Evolutionary conservation across 2,329 filamentous ascomycete genomes (phyloP).

Genomic region (Periconia macrospinosa): DNA sequence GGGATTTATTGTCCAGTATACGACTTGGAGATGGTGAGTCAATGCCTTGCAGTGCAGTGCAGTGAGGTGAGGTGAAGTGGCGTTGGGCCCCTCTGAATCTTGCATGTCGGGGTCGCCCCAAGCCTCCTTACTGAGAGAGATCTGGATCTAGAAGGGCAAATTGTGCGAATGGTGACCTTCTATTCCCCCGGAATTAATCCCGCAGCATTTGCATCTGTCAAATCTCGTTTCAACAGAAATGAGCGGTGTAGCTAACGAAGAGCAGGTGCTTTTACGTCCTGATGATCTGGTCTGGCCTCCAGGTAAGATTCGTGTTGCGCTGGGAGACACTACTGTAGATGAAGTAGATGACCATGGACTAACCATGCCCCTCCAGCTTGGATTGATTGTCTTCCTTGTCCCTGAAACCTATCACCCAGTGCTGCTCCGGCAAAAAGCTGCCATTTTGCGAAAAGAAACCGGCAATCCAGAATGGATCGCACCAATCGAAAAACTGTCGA

Average conservation of each 20-base stretch:
- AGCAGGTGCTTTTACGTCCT: slow-evolving; percentile 67
- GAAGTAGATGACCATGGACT: too few species aligned
- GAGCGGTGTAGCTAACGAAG: slow-evolving; percentile 26
- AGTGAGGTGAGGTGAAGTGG: too few species aligned
- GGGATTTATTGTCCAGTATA: slow-evolving; percentile 80
- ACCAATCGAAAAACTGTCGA: slow-evolving; percentile 71
- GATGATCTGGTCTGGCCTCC: slow-evolving; percentile 73
- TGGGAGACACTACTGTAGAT: neutral
- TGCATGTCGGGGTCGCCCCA: neutral
- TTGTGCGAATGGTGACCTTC: neutral
- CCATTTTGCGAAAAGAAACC: slow-evolving; percentile 69
- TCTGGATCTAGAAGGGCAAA: neutral
- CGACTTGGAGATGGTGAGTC: slow-evolving; percentile 58
- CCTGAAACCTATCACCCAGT: slow-evolving; percentile 84
- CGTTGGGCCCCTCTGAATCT: slow-evolving; percentile 1
- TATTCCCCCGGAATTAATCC: slow-evolving; percentile 2
- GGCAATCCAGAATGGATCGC: slow-evolving; percentile 77
- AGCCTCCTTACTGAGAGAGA: neutral
- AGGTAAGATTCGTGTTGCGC: slow-evolving; percentile 29
- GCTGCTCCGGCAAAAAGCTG: slow-evolving; percentile 72
- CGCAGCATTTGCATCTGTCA: too few species aligned
- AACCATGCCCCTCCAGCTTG: slow-evolving; percentile 49
- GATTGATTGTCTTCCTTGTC: slow-evolving; percentile 69
- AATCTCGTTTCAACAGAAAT: slow-evolving; percentile 2
- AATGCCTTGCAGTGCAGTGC: neutral